Evolutionary conservation across 1,284 basidiomycete genomes (phyloP), one percentile per base, ranked within the genome.

Genomic region (Meira miltonrushii): DNA sequence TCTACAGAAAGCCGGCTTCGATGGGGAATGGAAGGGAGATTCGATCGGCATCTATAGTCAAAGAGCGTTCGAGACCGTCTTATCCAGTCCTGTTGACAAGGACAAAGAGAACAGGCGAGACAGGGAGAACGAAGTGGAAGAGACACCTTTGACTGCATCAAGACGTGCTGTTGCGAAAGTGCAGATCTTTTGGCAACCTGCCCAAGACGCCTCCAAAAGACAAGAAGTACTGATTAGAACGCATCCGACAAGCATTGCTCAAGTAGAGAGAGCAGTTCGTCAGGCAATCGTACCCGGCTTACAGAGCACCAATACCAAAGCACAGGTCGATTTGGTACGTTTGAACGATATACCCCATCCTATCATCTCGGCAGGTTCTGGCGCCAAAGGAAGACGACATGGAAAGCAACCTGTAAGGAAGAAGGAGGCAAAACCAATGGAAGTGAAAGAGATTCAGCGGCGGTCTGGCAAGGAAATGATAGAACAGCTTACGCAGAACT

Each of bases 301-400:
- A 5, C 28, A n/a, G 7, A 37, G 38, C 17, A 53, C 25, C 11
- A n/a, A 23, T 13, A 6, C 19, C 13, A 17, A 13, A 19, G 12
- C 6, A 2, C 17, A 44, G 43, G 15, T 53, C 17, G 50, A 53
- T 13, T 19, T 57, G 46, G 25, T n/a, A n/a, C 41, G 39, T 25
- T 13, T 40, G 19, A 40, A 55, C 51, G 6, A 28, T n/a, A 13
- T 40, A 17, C 39, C 53, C 21, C 49, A 38, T 58, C 55, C 40
- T 8, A 19, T 4, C 15, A 38, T 56, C n/a, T 46, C 21, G 8
- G 40, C 17, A n/a, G 40, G 33, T 2, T 41, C 23, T 5, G 39
- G 37, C 9, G 10, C 39, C 10, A 52, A 39, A 17, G 55, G 40
- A 6, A 19, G 37, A 12, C 7, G 40, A 13, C 54, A 56, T 13